phyloP scores from a whole-genome alignment of 345 rosid genomes.

The Populus ilicifolia region DNA sequence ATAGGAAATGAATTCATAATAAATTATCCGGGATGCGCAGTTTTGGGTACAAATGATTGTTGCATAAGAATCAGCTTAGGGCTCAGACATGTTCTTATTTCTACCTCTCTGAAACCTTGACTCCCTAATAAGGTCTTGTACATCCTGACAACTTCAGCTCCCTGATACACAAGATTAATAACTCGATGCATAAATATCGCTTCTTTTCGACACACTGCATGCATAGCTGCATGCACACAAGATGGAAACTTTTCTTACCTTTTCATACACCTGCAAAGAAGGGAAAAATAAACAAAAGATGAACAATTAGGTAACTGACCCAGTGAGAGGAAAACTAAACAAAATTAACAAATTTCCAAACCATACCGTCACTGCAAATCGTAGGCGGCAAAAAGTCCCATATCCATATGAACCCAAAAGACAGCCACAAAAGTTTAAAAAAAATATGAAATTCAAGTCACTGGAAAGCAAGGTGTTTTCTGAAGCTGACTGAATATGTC shows the following conservation, averaged over 20 bases:
- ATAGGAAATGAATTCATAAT: background rate
- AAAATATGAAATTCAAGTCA: constrained; percentile 10
- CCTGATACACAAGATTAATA: constrained; percentile 38
- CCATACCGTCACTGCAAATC: constrained; percentile 80
- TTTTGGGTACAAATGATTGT: background rate
- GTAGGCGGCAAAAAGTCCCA: constrained; percentile 28
- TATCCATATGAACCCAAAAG: constrained; percentile 28
- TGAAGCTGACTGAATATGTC: background rate
- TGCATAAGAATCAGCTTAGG: background rate
- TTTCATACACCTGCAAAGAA: constrained; percentile 77
- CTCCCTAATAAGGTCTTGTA: constrained; percentile 93
- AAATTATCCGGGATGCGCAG: background rate
- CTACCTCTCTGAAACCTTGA: constrained; percentile 89
- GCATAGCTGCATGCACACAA: background rate
- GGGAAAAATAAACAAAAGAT: constrained; percentile 18
- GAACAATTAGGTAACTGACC: constrained; percentile 19
- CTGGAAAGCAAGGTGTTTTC: constrained; percentile 1
- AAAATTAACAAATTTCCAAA: constrained; percentile 3
- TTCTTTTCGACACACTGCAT: background rate
- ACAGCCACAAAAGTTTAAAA: constrained; percentile 19
- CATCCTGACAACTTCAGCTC: constrained; percentile 99
- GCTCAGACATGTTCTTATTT: constrained; percentile 5
- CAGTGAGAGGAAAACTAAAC: constrained; percentile 4
- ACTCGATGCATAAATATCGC: constrained; percentile 3
- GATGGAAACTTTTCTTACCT: constrained; percentile 35